A percentile compares a stretch with the other conserved stretches of the same genome.
Conservation (phyloP, 257 asterid species). For the Solanum lignicaule region DNA sequence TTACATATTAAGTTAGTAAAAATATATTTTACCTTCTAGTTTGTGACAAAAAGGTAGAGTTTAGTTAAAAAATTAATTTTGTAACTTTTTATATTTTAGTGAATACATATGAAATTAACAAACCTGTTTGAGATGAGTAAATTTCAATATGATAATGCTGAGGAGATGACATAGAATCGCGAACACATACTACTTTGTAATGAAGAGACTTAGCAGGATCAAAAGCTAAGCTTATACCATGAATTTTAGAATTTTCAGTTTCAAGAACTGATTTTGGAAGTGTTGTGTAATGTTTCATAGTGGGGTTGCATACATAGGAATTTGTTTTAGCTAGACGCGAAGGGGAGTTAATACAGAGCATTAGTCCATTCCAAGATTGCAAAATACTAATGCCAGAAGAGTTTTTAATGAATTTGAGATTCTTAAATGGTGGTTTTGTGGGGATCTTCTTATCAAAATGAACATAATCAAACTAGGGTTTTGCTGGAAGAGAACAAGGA, state of each 20-base stretch:
- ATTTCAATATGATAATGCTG: slow-evolving; percentile 9
- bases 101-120: neutral
- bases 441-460: too few species aligned
- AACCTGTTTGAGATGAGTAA: slow-evolving; percentile 19
- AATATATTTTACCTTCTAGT: too few species aligned
- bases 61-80: too few species aligned
- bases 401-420: too few species aligned
- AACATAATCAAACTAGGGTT: too few species aligned
- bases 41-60: neutral
- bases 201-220: slow-evolving; percentile 12
- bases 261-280: slow-evolving; percentile 8
- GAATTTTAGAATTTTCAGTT: neutral
- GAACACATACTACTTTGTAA: slow-evolving; percentile 13
- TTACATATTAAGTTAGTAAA: too few species aligned
- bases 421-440: too few species aligned
- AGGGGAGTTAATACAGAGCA: too few species aligned
- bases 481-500: too few species aligned
- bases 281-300: slow-evolving; percentile 1
- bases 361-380: too few species aligned
- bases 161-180: neutral
- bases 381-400: too few species aligned
- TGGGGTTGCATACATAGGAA: neutral
- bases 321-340: too few species aligned
- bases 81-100: neutral
- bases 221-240: slow-evolving; percentile 9